Percentiles rank a stretch among this genome's conserved stretches.
Conservation (phyloP, 2,329 filamentous ascomycete genomes). For the Metarhizium album region DNA sequence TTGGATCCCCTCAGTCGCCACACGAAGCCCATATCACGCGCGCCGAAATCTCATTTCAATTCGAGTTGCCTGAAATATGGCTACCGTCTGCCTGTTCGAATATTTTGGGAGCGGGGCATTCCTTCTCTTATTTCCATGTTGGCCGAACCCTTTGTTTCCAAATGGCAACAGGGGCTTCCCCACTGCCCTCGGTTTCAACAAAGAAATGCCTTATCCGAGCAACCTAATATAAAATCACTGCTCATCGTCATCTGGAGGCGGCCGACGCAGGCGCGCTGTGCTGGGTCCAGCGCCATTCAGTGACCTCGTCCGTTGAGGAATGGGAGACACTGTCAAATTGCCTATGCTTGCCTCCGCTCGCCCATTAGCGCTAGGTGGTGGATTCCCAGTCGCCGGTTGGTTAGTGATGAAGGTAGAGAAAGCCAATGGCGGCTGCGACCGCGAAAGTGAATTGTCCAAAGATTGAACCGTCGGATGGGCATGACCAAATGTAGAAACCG, state of each 20-base stretch:
- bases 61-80: neutral
- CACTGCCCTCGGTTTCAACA: too few relatives aligned
- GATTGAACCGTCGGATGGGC: conserved; percentile 11
- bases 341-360: conserved; percentile 21
- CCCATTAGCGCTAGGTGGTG: conserved; percentile 12
- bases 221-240: neutral
- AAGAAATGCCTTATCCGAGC: neutral
- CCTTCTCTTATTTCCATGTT: too few relatives aligned
- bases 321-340: conserved; percentile 13
- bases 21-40: too few relatives aligned
- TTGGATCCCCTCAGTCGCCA: neutral
- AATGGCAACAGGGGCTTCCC: too few relatives aligned
- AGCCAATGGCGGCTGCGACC: conserved; percentile 12
- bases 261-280: conserved; percentile 25
- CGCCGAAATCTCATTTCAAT: neutral
- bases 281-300: conserved; percentile 19
- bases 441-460: conserved; percentile 10
- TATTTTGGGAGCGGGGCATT: too few relatives aligned
- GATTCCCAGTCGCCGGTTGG: conserved; percentile 12
- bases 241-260: conserved; percentile 4
- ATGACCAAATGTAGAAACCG: conserved; percentile 12
- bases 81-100: too few relatives aligned
- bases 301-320: conserved; percentile 11
- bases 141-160: too few relatives aligned
- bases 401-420: conserved; percentile 20